Conservation (phyloP, 202 grass and related monocot species). For the Digitaria exilis region DNA sequence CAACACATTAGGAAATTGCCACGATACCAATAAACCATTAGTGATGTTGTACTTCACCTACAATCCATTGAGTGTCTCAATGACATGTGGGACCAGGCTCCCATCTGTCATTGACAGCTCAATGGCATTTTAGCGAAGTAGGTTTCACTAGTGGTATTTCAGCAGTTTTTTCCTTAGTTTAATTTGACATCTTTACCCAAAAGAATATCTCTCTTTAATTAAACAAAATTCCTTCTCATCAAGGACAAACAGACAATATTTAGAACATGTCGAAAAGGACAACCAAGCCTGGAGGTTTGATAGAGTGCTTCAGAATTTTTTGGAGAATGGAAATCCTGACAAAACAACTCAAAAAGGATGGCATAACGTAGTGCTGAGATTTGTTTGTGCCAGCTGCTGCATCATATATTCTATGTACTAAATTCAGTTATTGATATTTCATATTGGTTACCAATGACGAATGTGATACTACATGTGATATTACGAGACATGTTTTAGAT, state of each 20-base stretch:
- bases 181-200: background rate
- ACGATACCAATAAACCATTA: background rate
- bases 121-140: background rate
- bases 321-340: background rate
- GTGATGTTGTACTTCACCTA: background rate
- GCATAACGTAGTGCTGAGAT: background rate
- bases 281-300: background rate
- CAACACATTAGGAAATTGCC: background rate
- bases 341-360: slow-evolving; percentile 20
- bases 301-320: background rate
- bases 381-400: background rate
- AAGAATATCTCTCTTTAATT: background rate
- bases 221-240: background rate
- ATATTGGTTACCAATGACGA: background rate
- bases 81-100: background rate
- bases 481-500: background rate
- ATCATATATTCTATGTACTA: background rate
- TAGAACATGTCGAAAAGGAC: background rate
- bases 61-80: background rate
- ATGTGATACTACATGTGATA: no score
- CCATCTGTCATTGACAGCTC: background rate
- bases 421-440: background rate
- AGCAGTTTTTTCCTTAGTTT: background rate
- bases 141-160: background rate
- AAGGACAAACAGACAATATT: background rate